Evolutionary conservation across 1,284 basidiomycete genomes (phyloP).

Genomic region (Cutaneotrichosporon mucoides): DNA sequence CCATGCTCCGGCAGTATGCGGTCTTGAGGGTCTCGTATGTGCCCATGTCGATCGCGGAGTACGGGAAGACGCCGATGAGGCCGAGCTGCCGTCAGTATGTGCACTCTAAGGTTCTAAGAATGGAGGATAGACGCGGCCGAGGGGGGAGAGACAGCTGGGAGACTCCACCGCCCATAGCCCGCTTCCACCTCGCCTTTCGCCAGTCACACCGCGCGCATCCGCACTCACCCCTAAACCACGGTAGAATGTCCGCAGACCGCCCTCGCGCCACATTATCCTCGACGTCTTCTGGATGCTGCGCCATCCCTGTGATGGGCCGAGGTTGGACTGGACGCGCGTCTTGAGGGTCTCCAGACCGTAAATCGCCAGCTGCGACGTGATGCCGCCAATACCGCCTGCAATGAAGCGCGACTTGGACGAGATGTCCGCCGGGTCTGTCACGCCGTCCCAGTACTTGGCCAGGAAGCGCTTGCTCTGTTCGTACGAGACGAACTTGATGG

Average conservation of each 20-base stretch:
- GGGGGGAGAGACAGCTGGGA: no score
- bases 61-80: conserved; percentile 84
- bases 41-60: conserved; percentile 86
- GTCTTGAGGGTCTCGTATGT: conserved; percentile 88
- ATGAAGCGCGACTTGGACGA: conserved; percentile 89
- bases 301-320: conserved; percentile 58
- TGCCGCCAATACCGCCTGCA: conserved; percentile 91
- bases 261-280: conserved; percentile 68
- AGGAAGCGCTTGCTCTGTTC: conserved; percentile 94
- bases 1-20: conserved; percentile 72
- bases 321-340: conserved; percentile 90
- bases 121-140: no score
- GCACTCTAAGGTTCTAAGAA: not conserved
- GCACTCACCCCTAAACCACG: conserved; percentile 76
- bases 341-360: conserved; percentile 54
- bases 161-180: no score
- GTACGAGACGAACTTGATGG: conserved; percentile 97
- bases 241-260: conserved; percentile 80
- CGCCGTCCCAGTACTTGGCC: conserved; percentile 84
- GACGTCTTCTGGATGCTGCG: conserved; percentile 59
- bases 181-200: no score
- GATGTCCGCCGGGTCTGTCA: conserved; percentile 84
- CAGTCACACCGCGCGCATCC: no score
- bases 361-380: conserved; percentile 77
- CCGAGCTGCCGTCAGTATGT: conserved; percentile 60